Percentiles rank a stretch among this genome's conserved stretches.
phyloP scores from a whole-genome alignment of 805 yeast species.

The Saccharomyces eubayanus region DNA sequence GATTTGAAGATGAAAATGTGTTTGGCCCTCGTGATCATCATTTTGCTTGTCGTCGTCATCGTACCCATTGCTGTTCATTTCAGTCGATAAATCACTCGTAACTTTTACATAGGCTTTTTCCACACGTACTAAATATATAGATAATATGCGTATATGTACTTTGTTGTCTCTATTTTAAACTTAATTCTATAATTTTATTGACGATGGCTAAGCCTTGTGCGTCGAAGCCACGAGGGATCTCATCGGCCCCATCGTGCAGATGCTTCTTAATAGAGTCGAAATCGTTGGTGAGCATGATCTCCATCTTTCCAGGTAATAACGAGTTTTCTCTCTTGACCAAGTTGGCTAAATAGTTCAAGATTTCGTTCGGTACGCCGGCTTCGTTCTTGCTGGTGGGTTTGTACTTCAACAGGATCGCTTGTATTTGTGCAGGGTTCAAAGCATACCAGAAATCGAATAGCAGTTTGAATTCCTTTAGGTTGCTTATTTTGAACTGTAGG shows the following conservation, averaged over 20 bases:
- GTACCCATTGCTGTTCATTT: constrained; percentile 92
- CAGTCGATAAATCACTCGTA: constrained; percentile 11
- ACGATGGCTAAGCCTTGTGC: neutral
- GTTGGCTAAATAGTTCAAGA: constrained; percentile 7
- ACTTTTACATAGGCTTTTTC: neutral
- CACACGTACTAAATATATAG: neutral
- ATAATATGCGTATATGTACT: neutral
- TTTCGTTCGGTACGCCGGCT: constrained; percentile 7
- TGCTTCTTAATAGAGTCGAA: neutral
- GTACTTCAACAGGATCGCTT: constrained; percentile 10
- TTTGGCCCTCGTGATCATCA: constrained; percentile 66
- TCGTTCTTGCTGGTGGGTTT: constrained; percentile 4
- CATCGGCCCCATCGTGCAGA: neutral
- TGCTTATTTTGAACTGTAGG: constrained; percentile 11
- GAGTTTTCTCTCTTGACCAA: constrained; percentile 4
- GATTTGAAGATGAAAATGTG: constrained; percentile 94
- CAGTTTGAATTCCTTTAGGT: constrained; percentile 6
- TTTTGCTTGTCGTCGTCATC: constrained; percentile 72
- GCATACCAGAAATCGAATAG: constrained; percentile 9
- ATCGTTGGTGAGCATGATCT: neutral
- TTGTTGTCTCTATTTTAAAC: neutral
- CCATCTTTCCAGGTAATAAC: constrained; percentile 2
- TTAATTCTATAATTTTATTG: neutral
- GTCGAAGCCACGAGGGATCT: neutral
- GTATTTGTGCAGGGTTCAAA: constrained; percentile 8